A percentile compares a stretch with the other conserved stretches of the same genome.
phyloP scores from a whole-genome alignment of 805 yeast species.

The Candida caryicola region DNA sequence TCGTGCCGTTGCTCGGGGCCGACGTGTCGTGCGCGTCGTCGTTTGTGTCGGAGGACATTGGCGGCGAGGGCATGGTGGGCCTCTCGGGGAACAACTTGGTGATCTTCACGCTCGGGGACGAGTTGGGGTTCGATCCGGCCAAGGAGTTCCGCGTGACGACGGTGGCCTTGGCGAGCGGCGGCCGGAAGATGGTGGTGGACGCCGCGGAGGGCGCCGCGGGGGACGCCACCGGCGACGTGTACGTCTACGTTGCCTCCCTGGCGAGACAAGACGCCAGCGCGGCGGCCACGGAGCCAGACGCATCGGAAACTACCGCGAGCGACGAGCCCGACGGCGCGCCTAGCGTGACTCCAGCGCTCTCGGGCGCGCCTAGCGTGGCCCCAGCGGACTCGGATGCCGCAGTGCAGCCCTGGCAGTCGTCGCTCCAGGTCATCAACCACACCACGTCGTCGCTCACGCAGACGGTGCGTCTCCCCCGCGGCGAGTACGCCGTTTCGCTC shows the following conservation, averaged over 20 bases:
- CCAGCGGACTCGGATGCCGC: constrained; percentile 25
- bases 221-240: constrained; percentile 11
- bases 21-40: constrained; percentile 46
- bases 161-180: constrained; percentile 48
- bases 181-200: constrained; percentile 40
- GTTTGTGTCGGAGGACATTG: constrained; percentile 61
- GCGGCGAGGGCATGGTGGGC: constrained; percentile 63
- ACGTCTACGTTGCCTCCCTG: constrained; percentile 44
- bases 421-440: constrained; percentile 48
- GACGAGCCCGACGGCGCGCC: constrained; percentile 8
- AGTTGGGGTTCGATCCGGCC: constrained; percentile 22
- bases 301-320: no score
- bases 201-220: constrained; percentile 15
- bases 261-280: constrained; percentile 9
- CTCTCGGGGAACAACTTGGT: constrained; percentile 49
- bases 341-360: no score
- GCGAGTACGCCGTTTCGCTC: constrained; percentile 44
- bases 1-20: constrained; percentile 48
- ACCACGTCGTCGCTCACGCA: constrained; percentile 33
- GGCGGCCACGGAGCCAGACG: constrained; percentile 10
- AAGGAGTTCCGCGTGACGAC: constrained; percentile 28
- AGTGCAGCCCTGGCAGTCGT: constrained; percentile 46
- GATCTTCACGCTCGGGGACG: constrained; percentile 54
- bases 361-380: no score
- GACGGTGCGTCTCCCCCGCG: constrained; percentile 41